Conservation (phyloP, 805 yeast species). For the Metschnikowia henanensis region DNA sequence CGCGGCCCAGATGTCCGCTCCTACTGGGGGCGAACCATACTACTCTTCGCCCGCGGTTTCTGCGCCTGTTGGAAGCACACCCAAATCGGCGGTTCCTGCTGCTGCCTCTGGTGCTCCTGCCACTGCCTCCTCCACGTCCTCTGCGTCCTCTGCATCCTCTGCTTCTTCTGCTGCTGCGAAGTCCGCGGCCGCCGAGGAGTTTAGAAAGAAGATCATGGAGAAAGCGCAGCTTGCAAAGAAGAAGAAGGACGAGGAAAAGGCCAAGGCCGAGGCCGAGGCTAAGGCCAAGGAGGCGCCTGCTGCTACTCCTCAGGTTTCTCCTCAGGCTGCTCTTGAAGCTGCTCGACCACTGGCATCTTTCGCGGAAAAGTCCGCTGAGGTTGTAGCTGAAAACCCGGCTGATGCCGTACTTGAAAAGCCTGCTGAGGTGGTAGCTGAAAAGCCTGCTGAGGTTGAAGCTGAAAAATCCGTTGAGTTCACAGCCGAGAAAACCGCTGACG, state of each 20-base stretch:
- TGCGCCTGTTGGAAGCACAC: slow-evolving; percentile 1
- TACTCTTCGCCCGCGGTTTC: slow-evolving; percentile 15
- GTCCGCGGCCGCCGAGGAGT: slow-evolving; percentile 34
- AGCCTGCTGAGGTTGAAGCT: no score
- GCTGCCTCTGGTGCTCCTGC: slow-evolving; percentile 18
- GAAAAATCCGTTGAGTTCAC: no score
- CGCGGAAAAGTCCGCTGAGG: slow-evolving; percentile 6
- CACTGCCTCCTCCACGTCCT: no score
- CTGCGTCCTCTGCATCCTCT: no score
- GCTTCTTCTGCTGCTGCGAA: slow-evolving; percentile 17
- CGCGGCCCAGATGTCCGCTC: slow-evolving; percentile 23
- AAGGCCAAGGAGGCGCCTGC: slow-evolving; percentile 8
- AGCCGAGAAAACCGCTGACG: no score
- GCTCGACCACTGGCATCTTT: no score
- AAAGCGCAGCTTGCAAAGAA: slow-evolving; percentile 22
- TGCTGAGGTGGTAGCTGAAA: slow-evolving; percentile 12
- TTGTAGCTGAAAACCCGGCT: slow-evolving; percentile 12
- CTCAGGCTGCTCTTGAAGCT: slow-evolving; percentile 11
- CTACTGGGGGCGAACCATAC: slow-evolving; percentile 4
- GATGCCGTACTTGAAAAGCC: slow-evolving; percentile 1
- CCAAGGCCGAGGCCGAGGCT: slow-evolving; percentile 13
- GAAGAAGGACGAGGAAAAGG: slow-evolving; percentile 18
- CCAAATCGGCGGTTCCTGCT: no score
- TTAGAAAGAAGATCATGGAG: slow-evolving; percentile 36
- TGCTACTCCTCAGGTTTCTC: not conserved